Evolutionary conservation across 225 moss, liverwort and hornwort species (phyloP).

Genomic region (Marchantia paleacea): DNA sequence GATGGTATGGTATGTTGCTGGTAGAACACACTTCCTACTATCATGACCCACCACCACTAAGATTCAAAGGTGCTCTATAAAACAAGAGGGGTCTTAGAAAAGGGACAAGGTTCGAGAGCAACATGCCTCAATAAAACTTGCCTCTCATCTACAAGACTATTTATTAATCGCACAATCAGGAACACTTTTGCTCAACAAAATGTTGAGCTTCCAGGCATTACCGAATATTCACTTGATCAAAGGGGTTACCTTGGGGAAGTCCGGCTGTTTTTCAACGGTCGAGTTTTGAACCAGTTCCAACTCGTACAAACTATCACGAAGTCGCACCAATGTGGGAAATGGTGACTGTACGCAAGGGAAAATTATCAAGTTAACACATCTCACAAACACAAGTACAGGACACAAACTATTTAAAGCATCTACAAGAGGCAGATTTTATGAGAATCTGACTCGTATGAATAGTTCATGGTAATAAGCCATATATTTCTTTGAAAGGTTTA

Average conservation of each 20-base stretch:
- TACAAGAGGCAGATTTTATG: neutral
- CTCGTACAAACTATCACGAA: constrained; percentile 46
- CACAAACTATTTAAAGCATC: neutral
- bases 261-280: constrained; percentile 55
- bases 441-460: neutral
- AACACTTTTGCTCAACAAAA: neutral
- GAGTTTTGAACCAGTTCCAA: constrained; percentile 53
- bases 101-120: neutral
- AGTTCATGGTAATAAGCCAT: neutral
- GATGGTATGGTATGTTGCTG: neutral
- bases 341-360: constrained; percentile 33
- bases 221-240: neutral
- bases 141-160: neutral
- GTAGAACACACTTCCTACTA: neutral
- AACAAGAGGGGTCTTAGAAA: neutral
- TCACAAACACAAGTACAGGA: neutral
- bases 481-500: neutral
- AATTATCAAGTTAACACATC: neutral
- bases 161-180: neutral
- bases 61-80: neutral
- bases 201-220: neutral
- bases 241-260: constrained; percentile 23
- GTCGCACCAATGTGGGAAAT: constrained; percentile 53
- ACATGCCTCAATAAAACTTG: constrained; percentile 2
- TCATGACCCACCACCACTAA: neutral